phyloP scores from a whole-genome alignment of 441 rosid genomes.

The Croton laevigatus region DNA sequence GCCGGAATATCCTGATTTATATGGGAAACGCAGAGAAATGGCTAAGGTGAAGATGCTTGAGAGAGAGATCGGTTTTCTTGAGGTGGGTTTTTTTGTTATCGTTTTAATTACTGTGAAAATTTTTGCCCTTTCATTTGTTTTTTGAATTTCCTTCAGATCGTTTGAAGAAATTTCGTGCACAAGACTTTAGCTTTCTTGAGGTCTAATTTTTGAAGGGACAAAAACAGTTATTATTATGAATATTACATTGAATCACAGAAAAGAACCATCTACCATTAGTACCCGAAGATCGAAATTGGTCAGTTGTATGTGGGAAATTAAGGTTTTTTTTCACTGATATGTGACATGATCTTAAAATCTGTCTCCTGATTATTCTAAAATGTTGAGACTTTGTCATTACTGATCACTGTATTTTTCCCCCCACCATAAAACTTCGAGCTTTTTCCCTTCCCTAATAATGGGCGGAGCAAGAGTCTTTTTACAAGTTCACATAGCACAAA shows the following conservation, averaged over 20 bases:
- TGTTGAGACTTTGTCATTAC: conserved; percentile 6
- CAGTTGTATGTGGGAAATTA: background rate
- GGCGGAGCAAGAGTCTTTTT: background rate
- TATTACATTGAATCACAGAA: background rate
- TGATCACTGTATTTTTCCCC: conserved; percentile 2
- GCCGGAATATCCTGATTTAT: conserved; percentile 83
- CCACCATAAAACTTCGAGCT: conserved; percentile 5
- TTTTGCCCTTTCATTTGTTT: background rate
- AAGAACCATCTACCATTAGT: background rate
- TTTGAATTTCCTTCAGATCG: background rate
- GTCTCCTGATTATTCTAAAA: conserved; percentile 7
- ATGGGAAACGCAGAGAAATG: conserved; percentile 69
- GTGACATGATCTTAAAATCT: background rate
- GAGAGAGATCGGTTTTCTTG: conserved; percentile 74
- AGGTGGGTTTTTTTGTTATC: conserved; percentile 42
- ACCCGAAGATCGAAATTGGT: conserved; percentile 5
- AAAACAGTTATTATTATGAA: background rate
- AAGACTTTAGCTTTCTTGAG: background rate
- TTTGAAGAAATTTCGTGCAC: background rate
- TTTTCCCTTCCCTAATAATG: background rate
- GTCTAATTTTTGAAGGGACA: background rate
- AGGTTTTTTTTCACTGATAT: background rate
- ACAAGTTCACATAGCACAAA: background rate
- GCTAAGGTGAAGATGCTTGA: conserved; percentile 80
- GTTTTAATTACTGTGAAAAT: background rate